Conservation (phyloP, 2,329 filamentous ascomycete genomes). For the Chalaropsis thielavioides region DNA sequence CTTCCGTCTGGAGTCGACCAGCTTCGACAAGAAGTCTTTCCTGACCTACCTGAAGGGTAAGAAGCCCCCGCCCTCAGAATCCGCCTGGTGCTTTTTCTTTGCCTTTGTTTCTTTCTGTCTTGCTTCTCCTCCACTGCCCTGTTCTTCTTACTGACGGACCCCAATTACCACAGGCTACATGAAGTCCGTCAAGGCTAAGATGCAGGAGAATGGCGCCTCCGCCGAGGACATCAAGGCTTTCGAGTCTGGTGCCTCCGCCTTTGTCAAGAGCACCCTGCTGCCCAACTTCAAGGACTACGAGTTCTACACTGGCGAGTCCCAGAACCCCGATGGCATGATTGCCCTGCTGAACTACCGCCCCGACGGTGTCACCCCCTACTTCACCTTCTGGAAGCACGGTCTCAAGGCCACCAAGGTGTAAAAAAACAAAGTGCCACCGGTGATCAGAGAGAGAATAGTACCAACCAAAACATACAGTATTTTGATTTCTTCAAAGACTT, state of each 20-base stretch:
- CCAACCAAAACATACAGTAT: not conserved
- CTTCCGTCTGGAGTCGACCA: conserved; percentile 70
- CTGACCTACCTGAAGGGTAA: conserved; percentile 72
- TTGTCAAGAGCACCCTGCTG: conserved; percentile 69
- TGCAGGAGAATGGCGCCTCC: conserved; percentile 47
- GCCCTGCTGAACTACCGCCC: conserved; percentile 95
- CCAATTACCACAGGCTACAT: conserved; percentile 54
- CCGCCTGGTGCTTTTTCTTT: too few species aligned
- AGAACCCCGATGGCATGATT: conserved; percentile 90
- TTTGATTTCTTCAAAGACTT: not conserved
- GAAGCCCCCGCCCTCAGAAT: conserved; percentile 25
- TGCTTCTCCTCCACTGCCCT: not conserved
- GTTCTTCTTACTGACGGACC: not conserved
- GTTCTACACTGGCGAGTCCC: conserved; percentile 81
- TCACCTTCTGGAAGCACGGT: conserved; percentile 93
- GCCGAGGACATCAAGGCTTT: conserved; percentile 61
- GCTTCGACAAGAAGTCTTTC: conserved; percentile 80
- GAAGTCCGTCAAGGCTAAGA: conserved; percentile 65
- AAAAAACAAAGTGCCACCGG: conserved; percentile 20
- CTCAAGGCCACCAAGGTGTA: conserved; percentile 85
- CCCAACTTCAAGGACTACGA: conserved; percentile 92
- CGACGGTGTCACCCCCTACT: conserved; percentile 80
- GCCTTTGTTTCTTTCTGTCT: too few species aligned
- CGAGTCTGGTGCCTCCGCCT: conserved; percentile 58
- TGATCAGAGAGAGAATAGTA: not conserved